Evolutionary conservation across 2,329 filamentous ascomycete species (phyloP).

Genomic region (Fusarium sp.): DNA sequence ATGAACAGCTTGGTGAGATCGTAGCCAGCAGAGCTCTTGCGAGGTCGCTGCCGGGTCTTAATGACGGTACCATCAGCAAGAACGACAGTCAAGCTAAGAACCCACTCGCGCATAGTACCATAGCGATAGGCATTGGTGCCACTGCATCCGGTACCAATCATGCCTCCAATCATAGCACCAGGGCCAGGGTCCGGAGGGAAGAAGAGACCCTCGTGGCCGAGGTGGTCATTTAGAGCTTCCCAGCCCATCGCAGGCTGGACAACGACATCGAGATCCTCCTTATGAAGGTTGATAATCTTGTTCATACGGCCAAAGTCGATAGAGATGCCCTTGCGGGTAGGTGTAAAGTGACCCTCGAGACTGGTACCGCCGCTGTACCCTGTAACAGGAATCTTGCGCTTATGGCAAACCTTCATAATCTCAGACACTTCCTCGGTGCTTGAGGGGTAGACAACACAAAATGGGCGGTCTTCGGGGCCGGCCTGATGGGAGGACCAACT

Average conservation of each 20-base stretch:
- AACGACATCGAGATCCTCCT: slow-evolving; percentile 80
- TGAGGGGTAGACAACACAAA: slow-evolving; percentile 80
- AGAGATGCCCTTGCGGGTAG: slow-evolving; percentile 84
- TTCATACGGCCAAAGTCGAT: slow-evolving; percentile 91
- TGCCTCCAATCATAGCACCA: slow-evolving; percentile 91
- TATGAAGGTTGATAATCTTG: slow-evolving; percentile 80
- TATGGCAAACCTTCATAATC: slow-evolving; percentile 90
- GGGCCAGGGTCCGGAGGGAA: slow-evolving; percentile 94
- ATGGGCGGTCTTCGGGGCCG: slow-evolving; percentile 63
- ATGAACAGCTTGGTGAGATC: slow-evolving; percentile 91
- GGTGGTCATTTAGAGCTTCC: slow-evolving; percentile 84
- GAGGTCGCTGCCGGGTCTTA: slow-evolving; percentile 87
- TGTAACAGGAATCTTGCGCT: slow-evolving; percentile 83
- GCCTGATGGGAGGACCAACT: slow-evolving; percentile 72
- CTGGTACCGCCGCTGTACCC: slow-evolving; percentile 90
- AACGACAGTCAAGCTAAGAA: slow-evolving; percentile 86
- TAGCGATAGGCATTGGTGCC: slow-evolving; percentile 94
- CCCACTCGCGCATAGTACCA: slow-evolving; percentile 96
- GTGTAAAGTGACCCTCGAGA: slow-evolving; percentile 88
- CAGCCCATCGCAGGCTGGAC: slow-evolving; percentile 87
- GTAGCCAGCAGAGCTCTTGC: slow-evolving; percentile 92
- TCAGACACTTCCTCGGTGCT: slow-evolving; percentile 86
- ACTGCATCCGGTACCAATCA: slow-evolving; percentile 79
- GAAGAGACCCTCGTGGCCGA: slow-evolving; percentile 80
- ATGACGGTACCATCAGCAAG: slow-evolving; percentile 90